A percentile compares a stretch with the other conserved stretches of the same genome.
Conservation (phyloP, 805 yeast genomes). For the Wickerhamomyces ciferrii region DNA sequence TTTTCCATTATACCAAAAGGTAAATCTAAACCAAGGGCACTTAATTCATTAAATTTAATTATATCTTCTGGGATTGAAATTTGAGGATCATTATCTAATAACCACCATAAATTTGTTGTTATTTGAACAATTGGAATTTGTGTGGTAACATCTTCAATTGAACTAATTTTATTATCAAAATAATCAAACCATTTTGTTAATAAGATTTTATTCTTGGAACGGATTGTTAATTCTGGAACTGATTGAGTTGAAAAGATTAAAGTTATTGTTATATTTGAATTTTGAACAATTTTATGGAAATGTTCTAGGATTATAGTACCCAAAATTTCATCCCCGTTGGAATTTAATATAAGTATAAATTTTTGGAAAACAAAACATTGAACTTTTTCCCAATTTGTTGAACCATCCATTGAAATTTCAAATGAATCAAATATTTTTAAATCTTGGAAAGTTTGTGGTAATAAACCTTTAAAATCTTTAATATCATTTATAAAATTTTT, state of each 20-base stretch:
- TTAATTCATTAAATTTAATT: constrained; percentile 28
- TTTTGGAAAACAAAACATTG: constrained; percentile 1
- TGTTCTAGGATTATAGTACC: constrained; percentile 38
- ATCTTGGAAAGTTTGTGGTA: constrained; percentile 15
- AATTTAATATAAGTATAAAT: constrained; percentile 6
- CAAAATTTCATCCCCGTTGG: constrained; percentile 21
- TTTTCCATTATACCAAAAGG: constrained; percentile 33
- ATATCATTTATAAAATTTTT: not conserved
- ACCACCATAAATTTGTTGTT: constrained; percentile 47
- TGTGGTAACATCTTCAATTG: constrained; percentile 1
- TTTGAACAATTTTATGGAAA: constrained; percentile 24
- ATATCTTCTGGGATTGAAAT: constrained; percentile 34
- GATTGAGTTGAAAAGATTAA: constrained; percentile 34
- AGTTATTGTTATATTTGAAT: constrained; percentile 22
- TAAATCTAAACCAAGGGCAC: constrained; percentile 33
- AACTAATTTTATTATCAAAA: constrained; percentile 8
- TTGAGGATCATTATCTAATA: constrained; percentile 18
- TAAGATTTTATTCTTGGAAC: constrained; percentile 25
- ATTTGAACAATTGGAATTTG: constrained; percentile 37
- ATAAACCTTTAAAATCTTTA: not conserved
- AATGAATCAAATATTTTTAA: constrained; percentile 31
- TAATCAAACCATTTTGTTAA: constrained; percentile 37
- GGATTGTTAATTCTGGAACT: constrained; percentile 39
- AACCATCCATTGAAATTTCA: constrained; percentile 33
- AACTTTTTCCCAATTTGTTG: constrained; percentile 28